Percentiles rank a stretch among this genome's conserved stretches.
phyloP scores from a whole-genome alignment of 148 eudicot species.

The Oxyria digyna region DNA sequence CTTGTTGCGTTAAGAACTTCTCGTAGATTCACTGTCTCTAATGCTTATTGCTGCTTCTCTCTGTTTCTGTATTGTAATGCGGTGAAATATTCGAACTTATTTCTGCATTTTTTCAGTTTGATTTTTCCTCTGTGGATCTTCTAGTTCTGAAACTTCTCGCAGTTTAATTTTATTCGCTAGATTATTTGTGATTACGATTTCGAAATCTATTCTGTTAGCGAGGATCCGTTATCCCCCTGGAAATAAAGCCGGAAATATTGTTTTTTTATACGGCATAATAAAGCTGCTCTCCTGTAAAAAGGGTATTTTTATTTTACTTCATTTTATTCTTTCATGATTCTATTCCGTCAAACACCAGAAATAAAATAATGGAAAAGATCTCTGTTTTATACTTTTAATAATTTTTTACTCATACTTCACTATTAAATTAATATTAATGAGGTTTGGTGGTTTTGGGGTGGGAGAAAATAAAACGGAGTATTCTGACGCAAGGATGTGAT shows the following conservation, averaged over 20 bases:
- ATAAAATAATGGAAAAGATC: not conserved
- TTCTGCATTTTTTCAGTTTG: not conserved
- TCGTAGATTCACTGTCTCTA: not conserved
- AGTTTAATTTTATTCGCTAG: not conserved
- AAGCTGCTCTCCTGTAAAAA: conserved; percentile 3
- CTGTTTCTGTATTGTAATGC: not conserved
- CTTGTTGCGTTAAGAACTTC: not conserved
- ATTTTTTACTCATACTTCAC: not conserved
- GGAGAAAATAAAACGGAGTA: not conserved
- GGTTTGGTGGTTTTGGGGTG: conserved; percentile 5
- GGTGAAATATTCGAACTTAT: not conserved
- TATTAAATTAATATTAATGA: not conserved
- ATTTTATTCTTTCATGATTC: not conserved
- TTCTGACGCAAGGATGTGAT: too few relatives aligned
- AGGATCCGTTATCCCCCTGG: not conserved
- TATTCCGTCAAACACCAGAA: not conserved
- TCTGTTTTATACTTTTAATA: not conserved
- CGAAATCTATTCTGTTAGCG: not conserved
- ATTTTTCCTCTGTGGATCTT: not conserved
- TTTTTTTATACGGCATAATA: not conserved
- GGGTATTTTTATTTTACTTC: not conserved
- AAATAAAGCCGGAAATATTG: not conserved
- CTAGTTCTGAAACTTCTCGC: not conserved
- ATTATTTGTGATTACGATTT: not conserved
- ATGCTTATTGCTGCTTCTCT: not conserved